Conservation (phyloP, 495 filamentous ascomycete genomes). For the Penicillium coffeae region DNA sequence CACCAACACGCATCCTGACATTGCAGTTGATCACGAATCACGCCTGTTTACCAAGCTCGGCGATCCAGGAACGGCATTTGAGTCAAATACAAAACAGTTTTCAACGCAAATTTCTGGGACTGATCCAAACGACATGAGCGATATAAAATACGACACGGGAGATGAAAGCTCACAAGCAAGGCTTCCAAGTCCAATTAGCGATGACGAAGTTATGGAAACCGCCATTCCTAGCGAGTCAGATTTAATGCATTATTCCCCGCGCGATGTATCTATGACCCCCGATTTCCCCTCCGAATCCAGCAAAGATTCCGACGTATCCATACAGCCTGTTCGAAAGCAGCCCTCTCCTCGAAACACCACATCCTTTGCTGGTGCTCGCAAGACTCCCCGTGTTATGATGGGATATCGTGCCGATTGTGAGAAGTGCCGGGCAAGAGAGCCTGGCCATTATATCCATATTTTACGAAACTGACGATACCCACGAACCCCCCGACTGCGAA, state of each 20-base stretch:
- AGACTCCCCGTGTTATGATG: slow-evolving; percentile 73
- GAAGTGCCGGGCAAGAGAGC: slow-evolving; percentile 74
- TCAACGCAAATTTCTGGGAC: no score
- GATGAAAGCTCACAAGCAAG: slow-evolving; percentile 10
- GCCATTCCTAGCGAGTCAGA: slow-evolving; percentile 1
- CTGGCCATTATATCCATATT: slow-evolving; percentile 87
- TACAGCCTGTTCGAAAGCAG: neutral
- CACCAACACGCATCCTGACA: no score
- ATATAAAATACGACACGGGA: slow-evolving; percentile 2
- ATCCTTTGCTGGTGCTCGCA: slow-evolving; percentile 6
- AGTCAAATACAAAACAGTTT: no score
- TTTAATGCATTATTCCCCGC: slow-evolving; percentile 10
- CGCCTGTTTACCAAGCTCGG: no score
- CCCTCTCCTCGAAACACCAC: neutral
- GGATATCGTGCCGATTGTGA: slow-evolving; percentile 83
- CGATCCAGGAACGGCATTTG: no score
- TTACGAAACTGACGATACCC: slow-evolving; percentile 27
- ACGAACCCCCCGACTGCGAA: no score
- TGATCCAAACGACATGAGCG: neutral
- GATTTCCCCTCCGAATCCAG: neutral
- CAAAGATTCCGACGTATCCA: neutral
- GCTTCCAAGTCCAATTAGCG: slow-evolving; percentile 69
- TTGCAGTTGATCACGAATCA: no score
- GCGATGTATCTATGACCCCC: neutral
- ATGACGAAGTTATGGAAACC: slow-evolving; percentile 49